These are phyloP conservation scores for Exutisphaerella laricina DNA, from an alignment of 2,329 filamentous ascomycete genomes.

Conservation along the genomic window DNA sequence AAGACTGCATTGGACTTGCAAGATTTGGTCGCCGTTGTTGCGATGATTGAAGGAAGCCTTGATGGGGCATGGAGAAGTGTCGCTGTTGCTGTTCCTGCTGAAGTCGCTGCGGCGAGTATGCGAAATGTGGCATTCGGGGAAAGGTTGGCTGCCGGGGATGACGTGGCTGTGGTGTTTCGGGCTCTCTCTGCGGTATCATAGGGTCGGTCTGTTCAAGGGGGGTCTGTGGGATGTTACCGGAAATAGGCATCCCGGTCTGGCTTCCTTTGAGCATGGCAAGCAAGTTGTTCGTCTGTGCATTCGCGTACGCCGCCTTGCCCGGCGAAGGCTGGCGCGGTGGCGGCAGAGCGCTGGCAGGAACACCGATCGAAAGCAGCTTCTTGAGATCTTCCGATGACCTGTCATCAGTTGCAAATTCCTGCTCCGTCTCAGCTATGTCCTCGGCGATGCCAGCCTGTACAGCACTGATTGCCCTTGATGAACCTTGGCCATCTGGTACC, in stretches of 20 bases:
- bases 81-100: constrained; percentile 32
- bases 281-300: constrained; percentile 45
- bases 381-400: constrained; percentile 44
- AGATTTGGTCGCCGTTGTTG: not conserved
- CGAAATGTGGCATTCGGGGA: constrained; percentile 47
- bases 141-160: constrained; percentile 42
- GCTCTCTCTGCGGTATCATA: constrained; percentile 44
- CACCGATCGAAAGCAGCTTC: constrained; percentile 42
- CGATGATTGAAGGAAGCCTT: constrained; percentile 1
- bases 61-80: constrained; percentile 14
- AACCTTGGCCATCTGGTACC: constrained; percentile 13
- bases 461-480: constrained; percentile 12
- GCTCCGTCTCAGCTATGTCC: constrained; percentile 18
- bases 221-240: constrained; percentile 31
- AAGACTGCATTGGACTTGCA: constrained; percentile 4
- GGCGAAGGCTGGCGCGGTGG: constrained; percentile 15
- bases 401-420: constrained; percentile 12
- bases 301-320: constrained; percentile 7
- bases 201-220: constrained; percentile 49
- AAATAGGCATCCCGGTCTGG: constrained; percentile 20
- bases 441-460: constrained; percentile 16
- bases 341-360: constrained; percentile 28
- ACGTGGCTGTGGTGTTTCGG: constrained; percentile 51
- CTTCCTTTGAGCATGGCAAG: constrained; percentile 50
- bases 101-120: constrained; percentile 36